A percentile compares a stretch with the other conserved stretches of the same genome.
Conservation (phyloP, 805 yeast species). For the Maudiozyma turicensis region DNA sequence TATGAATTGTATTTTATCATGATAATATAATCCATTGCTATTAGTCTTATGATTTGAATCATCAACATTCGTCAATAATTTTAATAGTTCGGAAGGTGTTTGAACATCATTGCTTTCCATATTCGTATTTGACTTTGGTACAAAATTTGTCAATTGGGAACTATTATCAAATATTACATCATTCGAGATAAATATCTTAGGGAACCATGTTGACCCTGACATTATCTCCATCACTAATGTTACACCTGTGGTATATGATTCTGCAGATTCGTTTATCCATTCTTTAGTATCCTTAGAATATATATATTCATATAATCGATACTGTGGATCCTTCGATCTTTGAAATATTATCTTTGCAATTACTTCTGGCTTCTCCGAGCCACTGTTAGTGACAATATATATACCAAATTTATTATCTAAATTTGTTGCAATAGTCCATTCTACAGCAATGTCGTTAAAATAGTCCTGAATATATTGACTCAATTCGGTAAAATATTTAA, state of each 20-base stretch:
- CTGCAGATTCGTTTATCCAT: conserved; percentile 26
- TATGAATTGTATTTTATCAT: conserved; percentile 10
- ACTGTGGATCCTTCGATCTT: conserved; percentile 15
- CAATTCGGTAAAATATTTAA: conserved; percentile 26
- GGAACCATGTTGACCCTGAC: conserved; percentile 15
- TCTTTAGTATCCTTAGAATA: conserved; percentile 12
- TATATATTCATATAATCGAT: conserved; percentile 22
- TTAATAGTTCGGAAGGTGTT: neutral
- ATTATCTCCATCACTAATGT: conserved; percentile 19
- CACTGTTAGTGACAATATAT: conserved; percentile 9
- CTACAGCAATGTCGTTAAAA: conserved; percentile 11
- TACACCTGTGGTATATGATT: conserved; percentile 21
- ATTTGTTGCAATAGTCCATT: conserved; percentile 18
- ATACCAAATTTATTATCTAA: conserved; percentile 25
- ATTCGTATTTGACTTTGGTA: neutral
- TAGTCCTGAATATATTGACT: conserved; percentile 15
- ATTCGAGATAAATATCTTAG: conserved; percentile 16
- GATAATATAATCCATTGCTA: neutral
- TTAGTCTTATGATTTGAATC: neutral
- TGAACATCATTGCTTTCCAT: neutral
- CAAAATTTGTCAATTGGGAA: conserved; percentile 16
- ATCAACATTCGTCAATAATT: neutral
- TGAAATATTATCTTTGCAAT: conserved; percentile 21
- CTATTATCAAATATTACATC: conserved; percentile 14
- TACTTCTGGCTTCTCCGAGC: neutral